These are phyloP conservation scores for Strobilomyces dryophilus DNA, from an alignment of 768 basidiomycete genomes.

Conservation along the genomic window DNA sequence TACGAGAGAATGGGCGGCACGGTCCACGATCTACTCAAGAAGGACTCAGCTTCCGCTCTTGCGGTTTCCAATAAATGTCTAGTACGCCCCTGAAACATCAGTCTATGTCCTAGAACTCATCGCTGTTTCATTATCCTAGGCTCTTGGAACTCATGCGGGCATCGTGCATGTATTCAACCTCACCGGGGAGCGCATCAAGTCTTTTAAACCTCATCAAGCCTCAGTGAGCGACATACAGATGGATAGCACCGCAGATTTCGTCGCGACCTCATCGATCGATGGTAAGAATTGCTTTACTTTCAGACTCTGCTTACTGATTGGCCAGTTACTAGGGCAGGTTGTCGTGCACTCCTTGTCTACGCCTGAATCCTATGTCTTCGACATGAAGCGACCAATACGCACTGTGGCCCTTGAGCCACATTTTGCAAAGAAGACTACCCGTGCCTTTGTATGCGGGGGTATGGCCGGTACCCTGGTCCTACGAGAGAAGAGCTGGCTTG, in stretches of 20 bases:
- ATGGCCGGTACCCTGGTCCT: constrained; percentile 83
- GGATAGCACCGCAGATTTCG: constrained; percentile 81
- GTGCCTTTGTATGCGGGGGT: constrained; percentile 88
- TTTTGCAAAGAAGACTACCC: constrained; percentile 72
- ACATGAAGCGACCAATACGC: constrained; percentile 90
- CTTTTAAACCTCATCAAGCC: constrained; percentile 86
- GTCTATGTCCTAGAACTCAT: neutral
- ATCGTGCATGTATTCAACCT: constrained; percentile 83
- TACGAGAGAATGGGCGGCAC: constrained; percentile 78
- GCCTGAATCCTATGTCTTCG: constrained; percentile 77
- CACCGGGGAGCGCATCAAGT: constrained; percentile 77
- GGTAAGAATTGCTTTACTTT: constrained; percentile 45
- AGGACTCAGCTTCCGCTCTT: constrained; percentile 85
- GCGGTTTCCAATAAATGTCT: constrained; percentile 69
- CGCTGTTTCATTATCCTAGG: constrained; percentile 42
- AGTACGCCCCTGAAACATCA: constrained; percentile 37
- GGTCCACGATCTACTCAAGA: constrained; percentile 74
- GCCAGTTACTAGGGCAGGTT: constrained; percentile 69
- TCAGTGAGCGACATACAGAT: constrained; percentile 82
- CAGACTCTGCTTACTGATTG: constrained; percentile 52
- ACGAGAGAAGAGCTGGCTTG: constrained; percentile 95
- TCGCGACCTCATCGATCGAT: constrained; percentile 91
- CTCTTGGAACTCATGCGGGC: constrained; percentile 90
- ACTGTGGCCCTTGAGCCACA: constrained; percentile 87
- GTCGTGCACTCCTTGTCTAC: constrained; percentile 79